Evolutionary conservation across 768 basidiomycete genomes (phyloP).

Genomic region (Astraeus odoratus): DNA sequence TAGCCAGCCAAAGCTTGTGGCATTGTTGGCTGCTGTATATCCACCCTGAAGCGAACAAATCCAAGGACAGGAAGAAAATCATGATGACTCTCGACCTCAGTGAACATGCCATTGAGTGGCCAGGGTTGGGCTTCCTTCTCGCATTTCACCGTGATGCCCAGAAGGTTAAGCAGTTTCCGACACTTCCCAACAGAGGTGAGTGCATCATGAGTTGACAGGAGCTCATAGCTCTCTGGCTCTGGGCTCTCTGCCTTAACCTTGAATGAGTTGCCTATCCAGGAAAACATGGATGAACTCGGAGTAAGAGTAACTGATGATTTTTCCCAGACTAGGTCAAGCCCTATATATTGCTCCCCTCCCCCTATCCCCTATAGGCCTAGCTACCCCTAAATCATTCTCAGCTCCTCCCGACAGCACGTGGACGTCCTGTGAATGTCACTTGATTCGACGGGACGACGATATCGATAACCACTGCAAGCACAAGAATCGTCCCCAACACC

Average conservation of each 20-base stretch:
- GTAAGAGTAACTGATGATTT: too few relatives aligned
- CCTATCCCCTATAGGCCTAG: too few relatives aligned
- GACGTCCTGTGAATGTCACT: too few relatives aligned
- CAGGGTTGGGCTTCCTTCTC: constrained; percentile 58
- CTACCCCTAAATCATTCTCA: too few relatives aligned
- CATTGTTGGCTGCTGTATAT: constrained; percentile 43
- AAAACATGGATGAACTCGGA: constrained; percentile 37
- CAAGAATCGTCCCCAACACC: too few relatives aligned
- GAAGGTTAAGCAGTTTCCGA: constrained; percentile 58
- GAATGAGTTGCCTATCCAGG: constrained; percentile 88
- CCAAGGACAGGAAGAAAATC: constrained; percentile 53
- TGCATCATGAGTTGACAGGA: constrained; percentile 53
- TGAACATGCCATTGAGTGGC: constrained; percentile 69
- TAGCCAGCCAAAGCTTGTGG: constrained; percentile 41
- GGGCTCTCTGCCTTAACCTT: too few relatives aligned
- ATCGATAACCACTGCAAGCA: too few relatives aligned
- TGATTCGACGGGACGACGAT: too few relatives aligned
- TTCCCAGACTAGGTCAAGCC: too few relatives aligned
- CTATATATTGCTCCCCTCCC: too few relatives aligned
- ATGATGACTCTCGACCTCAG: constrained; percentile 54
- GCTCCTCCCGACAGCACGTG: too few relatives aligned
- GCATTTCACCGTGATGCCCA: constrained; percentile 64
- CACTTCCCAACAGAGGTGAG: constrained; percentile 69
- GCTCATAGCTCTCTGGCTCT: constrained; percentile 47
- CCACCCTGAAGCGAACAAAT: constrained; percentile 77